Percentiles rank a stretch among this genome's conserved stretches.
Conservation (phyloP, 352 stramenopile genomes). For the Phytopythium litorale region DNA sequence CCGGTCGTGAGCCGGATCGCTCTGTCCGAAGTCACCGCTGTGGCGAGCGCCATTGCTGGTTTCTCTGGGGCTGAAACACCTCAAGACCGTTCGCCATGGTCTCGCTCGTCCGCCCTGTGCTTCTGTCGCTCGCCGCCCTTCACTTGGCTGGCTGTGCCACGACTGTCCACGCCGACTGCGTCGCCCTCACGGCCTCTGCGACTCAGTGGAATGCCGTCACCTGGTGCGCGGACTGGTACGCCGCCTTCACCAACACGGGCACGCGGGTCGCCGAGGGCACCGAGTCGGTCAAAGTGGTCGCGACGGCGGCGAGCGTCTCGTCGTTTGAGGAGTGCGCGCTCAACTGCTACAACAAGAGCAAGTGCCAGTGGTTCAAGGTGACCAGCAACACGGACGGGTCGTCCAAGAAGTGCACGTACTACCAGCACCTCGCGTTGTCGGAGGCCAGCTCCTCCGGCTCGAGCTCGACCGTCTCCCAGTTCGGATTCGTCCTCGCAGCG, state of each 20-base stretch:
- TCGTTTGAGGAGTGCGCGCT: constrained; percentile 22
- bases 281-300: not conserved
- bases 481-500: constrained; percentile 22
- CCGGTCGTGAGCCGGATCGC: not conserved
- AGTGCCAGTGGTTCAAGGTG: constrained; percentile 33
- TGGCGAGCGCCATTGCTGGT: not conserved
- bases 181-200: constrained; percentile 11
- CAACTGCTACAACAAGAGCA: constrained; percentile 24
- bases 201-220: constrained; percentile 21
- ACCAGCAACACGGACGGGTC: constrained; percentile 10
- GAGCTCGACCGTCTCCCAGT: constrained; percentile 14
- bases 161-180: constrained; percentile 1
- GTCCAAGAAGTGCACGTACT: constrained; percentile 23
- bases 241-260: constrained; percentile 22
- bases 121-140: not conserved
- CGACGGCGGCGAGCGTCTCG: constrained; percentile 7
- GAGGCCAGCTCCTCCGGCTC: constrained; percentile 2
- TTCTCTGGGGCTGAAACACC: not conserved
- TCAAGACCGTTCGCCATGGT: not conserved
- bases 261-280: constrained; percentile 8
- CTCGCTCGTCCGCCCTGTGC: not conserved
- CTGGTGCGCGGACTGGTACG: constrained; percentile 25
- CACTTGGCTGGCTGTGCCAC: not conserved
- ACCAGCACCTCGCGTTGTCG: constrained; percentile 21
- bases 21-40: not conserved